A percentile compares a stretch with the other conserved stretches of the same genome.
Conservation (phyloP, 257 asterid species). For the Solanum tarijense region DNA sequence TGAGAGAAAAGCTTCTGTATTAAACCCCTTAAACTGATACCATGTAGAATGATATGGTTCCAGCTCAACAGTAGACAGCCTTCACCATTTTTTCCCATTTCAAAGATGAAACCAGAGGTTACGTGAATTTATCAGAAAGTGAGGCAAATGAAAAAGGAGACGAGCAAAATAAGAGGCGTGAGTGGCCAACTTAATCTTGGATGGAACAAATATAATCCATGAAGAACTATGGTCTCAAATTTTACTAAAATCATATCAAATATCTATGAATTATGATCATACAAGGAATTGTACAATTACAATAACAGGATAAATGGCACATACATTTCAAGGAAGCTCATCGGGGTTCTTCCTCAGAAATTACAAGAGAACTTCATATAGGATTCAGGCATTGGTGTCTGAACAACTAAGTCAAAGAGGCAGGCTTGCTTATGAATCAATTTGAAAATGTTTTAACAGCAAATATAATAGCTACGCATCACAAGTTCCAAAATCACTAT, state of each 20-base stretch:
- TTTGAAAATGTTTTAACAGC: not conserved
- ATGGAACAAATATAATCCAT: not conserved
- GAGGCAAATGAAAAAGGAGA: not conserved
- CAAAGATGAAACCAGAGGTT: not conserved
- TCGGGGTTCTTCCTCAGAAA: not conserved
- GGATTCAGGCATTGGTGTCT: not conserved
- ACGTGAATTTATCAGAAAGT: not conserved
- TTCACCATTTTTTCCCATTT: not conserved
- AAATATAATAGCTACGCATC: not conserved
- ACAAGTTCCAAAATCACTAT: not conserved
- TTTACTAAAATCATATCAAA: not conserved
- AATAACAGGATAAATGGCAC: not conserved
- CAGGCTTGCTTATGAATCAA: not conserved
- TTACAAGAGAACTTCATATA: not conserved
- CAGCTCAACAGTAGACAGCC: not conserved
- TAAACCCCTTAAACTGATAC: not conserved
- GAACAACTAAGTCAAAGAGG: not conserved
- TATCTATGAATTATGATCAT: not conserved
- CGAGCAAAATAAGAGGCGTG: not conserved
- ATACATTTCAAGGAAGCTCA: not conserved
- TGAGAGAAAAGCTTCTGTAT: not conserved
- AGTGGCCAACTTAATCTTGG: not conserved
- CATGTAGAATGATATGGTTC: not conserved
- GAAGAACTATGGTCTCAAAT: not conserved
- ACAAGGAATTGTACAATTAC: not conserved